A percentile compares a stretch with the other conserved stretches of the same genome.
These are phyloP conservation scores for Ophiosphaerella herpotricha DNA, from an alignment of 2,329 filamentous ascomycete genomes.

Conservation along the genomic window DNA sequence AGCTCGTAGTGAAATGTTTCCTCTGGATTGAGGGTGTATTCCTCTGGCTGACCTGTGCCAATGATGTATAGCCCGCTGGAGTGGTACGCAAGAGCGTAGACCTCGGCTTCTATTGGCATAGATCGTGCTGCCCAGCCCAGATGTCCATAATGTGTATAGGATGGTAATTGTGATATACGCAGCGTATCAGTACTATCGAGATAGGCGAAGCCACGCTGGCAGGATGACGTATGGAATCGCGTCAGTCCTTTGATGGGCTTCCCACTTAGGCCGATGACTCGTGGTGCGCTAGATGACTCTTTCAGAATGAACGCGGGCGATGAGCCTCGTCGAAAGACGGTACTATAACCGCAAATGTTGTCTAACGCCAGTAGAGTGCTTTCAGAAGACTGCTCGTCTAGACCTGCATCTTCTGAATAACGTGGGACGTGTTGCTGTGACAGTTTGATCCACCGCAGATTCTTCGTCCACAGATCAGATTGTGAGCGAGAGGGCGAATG, in stretches of 20 bases:
- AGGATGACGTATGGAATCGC: constrained; percentile 75
- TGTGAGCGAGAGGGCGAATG: constrained; percentile 50
- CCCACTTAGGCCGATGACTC: constrained; percentile 73
- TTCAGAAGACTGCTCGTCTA: constrained; percentile 51
- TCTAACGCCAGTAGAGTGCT: constrained; percentile 61
- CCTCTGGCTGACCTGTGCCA: constrained; percentile 68
- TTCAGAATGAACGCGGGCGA: constrained; percentile 84
- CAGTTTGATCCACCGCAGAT: constrained; percentile 77
- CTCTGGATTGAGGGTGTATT: constrained; percentile 77
- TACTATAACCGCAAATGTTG: constrained; percentile 76
- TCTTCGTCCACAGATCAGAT: constrained; percentile 56
- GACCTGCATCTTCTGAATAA: constrained; percentile 55
- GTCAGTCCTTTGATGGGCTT: constrained; percentile 72
- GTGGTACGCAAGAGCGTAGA: constrained; percentile 77
- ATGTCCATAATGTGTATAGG: constrained; percentile 70
- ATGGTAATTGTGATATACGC: constrained; percentile 73
- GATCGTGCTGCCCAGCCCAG: constrained; percentile 77
- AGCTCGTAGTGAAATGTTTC: constrained; percentile 85
- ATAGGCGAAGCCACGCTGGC: constrained; percentile 82
- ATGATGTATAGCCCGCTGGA: constrained; percentile 76
- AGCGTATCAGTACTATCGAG: constrained; percentile 66
- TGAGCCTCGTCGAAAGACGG: constrained; percentile 79
- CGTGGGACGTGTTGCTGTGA: constrained; percentile 70
- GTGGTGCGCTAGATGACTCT: constrained; percentile 75
- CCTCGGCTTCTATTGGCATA: constrained; percentile 70